A percentile compares a stretch with the other conserved stretches of the same genome.
phyloP scores from a whole-genome alignment of 257 asterid genomes.

The Ballota nigra region DNA sequence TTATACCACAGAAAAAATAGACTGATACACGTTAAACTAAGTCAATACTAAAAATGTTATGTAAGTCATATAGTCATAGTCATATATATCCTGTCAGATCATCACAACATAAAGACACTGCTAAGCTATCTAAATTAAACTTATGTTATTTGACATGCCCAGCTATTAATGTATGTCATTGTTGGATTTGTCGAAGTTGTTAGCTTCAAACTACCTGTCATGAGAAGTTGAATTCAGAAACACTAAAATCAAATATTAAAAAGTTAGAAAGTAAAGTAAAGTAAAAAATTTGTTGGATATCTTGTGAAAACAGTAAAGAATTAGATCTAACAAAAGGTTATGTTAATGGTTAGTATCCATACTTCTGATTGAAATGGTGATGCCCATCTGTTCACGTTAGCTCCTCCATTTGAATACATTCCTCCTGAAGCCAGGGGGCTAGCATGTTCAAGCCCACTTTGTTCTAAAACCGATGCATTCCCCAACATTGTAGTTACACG shows the following conservation, averaged over 20 bases:
- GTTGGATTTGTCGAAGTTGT: constrained; percentile 33
- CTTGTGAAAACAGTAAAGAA: constrained; percentile 53
- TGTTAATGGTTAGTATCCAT: constrained; percentile 99
- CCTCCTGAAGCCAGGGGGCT: constrained; percentile 99
- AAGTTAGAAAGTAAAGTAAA: constrained; percentile 38
- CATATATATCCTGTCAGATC: constrained; percentile 30
- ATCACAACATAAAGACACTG: constrained; percentile 16
- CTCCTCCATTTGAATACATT: constrained; percentile 94
- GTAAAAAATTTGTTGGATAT: constrained; percentile 31
- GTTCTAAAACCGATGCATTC: constrained; percentile 99
- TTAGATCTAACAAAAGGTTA: constrained; percentile 74
- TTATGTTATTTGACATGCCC: constrained; percentile 15
- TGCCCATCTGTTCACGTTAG: constrained; percentile 97
- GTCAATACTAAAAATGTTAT: constrained; percentile 15
- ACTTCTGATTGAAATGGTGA: constrained; percentile 99
- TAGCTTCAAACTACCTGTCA: constrained; percentile 61
- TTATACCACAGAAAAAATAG: constrained; percentile 17
- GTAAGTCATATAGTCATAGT: not conserved
- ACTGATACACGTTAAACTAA: constrained; percentile 17
- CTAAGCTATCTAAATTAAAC: constrained; percentile 24
- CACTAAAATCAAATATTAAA: constrained; percentile 31
- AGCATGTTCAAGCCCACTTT: constrained; percentile 97
- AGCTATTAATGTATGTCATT: constrained; percentile 33
- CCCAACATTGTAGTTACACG: constrained; percentile 99
- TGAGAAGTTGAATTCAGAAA: constrained; percentile 36